Percentiles rank a stretch among this genome's conserved stretches.
Evolutionary conservation across 352 stramenopile species (phyloP).

Genomic region (Plasmopara halstedii): DNA sequence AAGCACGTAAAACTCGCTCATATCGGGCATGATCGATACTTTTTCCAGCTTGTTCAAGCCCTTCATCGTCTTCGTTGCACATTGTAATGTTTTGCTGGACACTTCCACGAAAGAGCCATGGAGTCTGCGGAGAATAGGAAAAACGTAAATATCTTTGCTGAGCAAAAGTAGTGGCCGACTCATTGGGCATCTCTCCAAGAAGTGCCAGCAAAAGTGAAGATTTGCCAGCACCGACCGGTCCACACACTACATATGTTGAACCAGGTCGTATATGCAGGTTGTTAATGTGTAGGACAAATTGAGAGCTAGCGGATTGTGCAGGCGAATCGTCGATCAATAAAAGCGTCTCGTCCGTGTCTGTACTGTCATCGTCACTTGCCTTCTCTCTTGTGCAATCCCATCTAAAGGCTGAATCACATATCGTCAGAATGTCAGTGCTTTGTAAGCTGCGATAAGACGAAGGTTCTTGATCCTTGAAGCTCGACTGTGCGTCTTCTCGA

Average conservation of each 20-base stretch:
- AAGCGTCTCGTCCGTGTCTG: constrained; percentile 11
- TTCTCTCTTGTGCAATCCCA: constrained; percentile 1
- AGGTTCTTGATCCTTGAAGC: too few relatives aligned
- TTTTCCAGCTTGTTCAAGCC: constrained; percentile 2
- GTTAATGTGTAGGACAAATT: constrained; percentile 43
- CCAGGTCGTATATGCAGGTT: constrained; percentile 30
- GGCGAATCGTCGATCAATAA: constrained; percentile 10
- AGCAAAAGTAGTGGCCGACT: not conserved
- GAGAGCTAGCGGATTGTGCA: not conserved
- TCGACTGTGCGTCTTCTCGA: too few relatives aligned
- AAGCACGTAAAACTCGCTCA: constrained; percentile 44
- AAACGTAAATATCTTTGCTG: constrained; percentile 4
- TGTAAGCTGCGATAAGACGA: too few relatives aligned
- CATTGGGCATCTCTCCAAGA: constrained; percentile 93
- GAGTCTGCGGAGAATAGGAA: constrained; percentile 70
- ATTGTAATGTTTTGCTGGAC: constrained; percentile 66
- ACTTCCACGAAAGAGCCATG: constrained; percentile 63
- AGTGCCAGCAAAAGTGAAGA: constrained; percentile 92
- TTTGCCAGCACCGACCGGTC: constrained; percentile 93
- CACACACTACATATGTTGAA: constrained; percentile 63
- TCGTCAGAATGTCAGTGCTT: constrained; percentile 8
- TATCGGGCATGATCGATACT: constrained; percentile 36
- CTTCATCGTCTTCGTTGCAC: constrained; percentile 10
- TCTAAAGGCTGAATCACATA: constrained; percentile 24
- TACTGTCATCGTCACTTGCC: not conserved